Evolutionary conservation across 164 flowering plant species (phyloP).

Genomic region (Nymphaea thermarum): DNA sequence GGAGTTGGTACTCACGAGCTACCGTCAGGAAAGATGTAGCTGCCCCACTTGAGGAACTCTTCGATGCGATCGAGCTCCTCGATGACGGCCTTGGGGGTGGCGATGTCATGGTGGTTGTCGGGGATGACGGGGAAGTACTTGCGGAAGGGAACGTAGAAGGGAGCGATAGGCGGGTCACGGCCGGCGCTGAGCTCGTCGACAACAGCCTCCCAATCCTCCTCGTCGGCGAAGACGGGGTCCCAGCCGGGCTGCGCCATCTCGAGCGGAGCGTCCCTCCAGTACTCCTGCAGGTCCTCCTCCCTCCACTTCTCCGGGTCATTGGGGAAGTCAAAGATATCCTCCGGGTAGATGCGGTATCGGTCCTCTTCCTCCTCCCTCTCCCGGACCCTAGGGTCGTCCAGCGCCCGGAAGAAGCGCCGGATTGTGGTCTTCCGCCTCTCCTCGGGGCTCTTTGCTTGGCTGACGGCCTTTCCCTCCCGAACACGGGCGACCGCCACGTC

Average conservation of each 20-base stretch:
- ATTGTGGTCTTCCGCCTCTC: background rate
- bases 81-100: slow-evolving; percentile 44
- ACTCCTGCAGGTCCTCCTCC: slow-evolving; percentile 70
- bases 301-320: slow-evolving; percentile 73
- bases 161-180: slow-evolving; percentile 56
- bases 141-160: slow-evolving; percentile 77
- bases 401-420: background rate
- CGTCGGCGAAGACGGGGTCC: slow-evolving; percentile 83
- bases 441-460: background rate
- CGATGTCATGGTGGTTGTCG: slow-evolving; percentile 47
- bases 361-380: slow-evolving; percentile 28
- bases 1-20: slow-evolving; percentile 56
- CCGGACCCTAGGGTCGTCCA: slow-evolving; percentile 2
- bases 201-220: slow-evolving; percentile 54
- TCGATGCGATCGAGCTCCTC: slow-evolving; percentile 90
- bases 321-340: slow-evolving; percentile 61
- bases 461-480: background rate
- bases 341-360: slow-evolving; percentile 5
- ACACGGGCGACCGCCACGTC: background rate
- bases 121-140: slow-evolving; percentile 61
- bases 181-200: slow-evolving; percentile 37
- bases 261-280: slow-evolving; percentile 71
- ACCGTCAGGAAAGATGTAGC: slow-evolving; percentile 82
- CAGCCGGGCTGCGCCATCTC: slow-evolving; percentile 52
- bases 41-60: slow-evolving; percentile 84